Percentiles rank a stretch among this genome's conserved stretches.
These are phyloP conservation scores for Cutaneotrichosporon cutaneum DNA, from an alignment of 1,284 basidiomycete species.

Conservation along the genomic window DNA sequence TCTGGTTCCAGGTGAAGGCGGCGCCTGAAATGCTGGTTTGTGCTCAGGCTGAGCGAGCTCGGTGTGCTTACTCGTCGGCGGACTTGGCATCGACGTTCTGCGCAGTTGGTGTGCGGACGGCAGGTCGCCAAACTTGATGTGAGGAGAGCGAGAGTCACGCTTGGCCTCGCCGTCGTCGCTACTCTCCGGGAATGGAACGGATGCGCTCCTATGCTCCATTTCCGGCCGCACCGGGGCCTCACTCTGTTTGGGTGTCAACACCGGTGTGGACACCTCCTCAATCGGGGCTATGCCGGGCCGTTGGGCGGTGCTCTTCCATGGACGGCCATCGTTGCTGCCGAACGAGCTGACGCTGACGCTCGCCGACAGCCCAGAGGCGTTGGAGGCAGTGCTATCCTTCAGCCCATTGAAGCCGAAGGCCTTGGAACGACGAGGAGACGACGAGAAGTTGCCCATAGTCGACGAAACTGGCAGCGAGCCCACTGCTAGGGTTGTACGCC, in stretches of 20 bases:
- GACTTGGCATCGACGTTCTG: background rate
- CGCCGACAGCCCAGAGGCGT: conserved; percentile 6
- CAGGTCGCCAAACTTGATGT: conserved; percentile 3
- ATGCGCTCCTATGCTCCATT: background rate
- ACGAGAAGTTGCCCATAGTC: background rate
- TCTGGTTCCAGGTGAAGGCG: background rate
- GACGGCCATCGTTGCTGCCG: conserved; percentile 7
- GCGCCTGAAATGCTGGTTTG: background rate
- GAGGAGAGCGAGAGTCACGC: background rate
- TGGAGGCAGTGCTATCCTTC: background rate
- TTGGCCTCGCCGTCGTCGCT: background rate
- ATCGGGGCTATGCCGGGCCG: conserved; percentile 3
- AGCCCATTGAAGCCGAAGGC: background rate
- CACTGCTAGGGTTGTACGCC: conserved; percentile 10
- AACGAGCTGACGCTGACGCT: conserved; percentile 11
- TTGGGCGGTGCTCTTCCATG: conserved; percentile 3
- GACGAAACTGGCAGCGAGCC: conserved; percentile 21
- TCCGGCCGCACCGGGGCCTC: background rate
- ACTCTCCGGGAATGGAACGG: conserved; percentile 1
- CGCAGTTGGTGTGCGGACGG: background rate
- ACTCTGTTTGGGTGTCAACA: background rate
- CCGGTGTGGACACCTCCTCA: conserved; percentile 1
- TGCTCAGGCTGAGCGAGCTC: background rate
- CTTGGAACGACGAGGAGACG: conserved; percentile 20
- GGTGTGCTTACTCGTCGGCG: background rate